Evolutionary conservation across 2,329 filamentous ascomycete species (phyloP).

Genomic region (Diaporthe aspalathi): DNA sequence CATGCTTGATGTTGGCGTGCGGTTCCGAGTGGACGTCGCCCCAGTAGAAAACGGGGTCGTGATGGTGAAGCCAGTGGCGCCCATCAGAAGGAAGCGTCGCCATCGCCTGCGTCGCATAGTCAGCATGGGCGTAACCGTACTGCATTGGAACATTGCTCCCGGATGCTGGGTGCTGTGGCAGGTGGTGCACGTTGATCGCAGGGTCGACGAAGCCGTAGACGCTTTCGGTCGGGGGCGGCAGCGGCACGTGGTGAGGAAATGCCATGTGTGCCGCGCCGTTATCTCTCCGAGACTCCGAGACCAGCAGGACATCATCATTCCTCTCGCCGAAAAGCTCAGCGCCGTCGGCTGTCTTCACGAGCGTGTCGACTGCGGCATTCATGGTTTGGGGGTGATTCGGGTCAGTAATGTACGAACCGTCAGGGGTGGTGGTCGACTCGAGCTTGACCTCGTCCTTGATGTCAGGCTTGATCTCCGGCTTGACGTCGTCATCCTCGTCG

Average conservation of each 20-base stretch:
- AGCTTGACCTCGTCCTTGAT: constrained; percentile 35
- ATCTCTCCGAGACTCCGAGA: constrained; percentile 21
- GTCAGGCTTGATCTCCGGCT: constrained; percentile 34
- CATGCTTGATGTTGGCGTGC: background rate
- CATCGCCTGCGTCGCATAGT: constrained; percentile 35
- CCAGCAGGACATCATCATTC: constrained; percentile 28
- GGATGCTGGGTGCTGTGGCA: constrained; percentile 12
- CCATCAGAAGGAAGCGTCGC: constrained; percentile 15
- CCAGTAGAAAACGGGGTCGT: constrained; percentile 34
- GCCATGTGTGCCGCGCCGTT: constrained; percentile 7
- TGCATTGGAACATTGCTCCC: constrained; percentile 5
- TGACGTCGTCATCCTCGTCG: constrained; percentile 41
- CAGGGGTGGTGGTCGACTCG: constrained; percentile 37
- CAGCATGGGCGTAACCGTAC: constrained; percentile 32
- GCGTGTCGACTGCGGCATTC: background rate
- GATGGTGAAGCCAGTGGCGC: constrained; percentile 35
- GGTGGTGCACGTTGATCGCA: constrained; percentile 6
- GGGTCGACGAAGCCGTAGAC: constrained; percentile 35
- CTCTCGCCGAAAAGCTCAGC: background rate
- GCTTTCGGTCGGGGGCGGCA: constrained; percentile 23
- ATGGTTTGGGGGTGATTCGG: background rate
- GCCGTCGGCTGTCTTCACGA: constrained; percentile 5
- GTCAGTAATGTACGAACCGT: constrained; percentile 39
- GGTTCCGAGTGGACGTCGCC: constrained; percentile 20
- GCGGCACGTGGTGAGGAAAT: constrained; percentile 31